phyloP scores from a whole-genome alignment of 352 stramenopile species.

The Pythium apleroticum region DNA sequence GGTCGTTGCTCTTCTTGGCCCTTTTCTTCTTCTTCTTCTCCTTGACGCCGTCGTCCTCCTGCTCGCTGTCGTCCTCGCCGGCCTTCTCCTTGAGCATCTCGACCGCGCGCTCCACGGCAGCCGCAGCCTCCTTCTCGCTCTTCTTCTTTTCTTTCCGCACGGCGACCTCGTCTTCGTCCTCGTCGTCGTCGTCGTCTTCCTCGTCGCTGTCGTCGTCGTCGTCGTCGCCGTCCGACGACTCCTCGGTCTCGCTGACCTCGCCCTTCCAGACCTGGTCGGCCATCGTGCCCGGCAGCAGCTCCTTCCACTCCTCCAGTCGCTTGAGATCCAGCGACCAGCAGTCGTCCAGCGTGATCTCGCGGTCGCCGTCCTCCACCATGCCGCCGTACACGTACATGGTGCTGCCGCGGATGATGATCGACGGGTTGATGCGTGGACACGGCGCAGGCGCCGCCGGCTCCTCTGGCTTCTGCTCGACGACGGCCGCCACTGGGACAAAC shows the following conservation, averaged over 20 bases:
- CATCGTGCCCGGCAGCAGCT: constrained; percentile 92
- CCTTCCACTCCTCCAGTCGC: constrained; percentile 92
- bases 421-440: constrained; percentile 86
- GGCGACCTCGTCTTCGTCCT: constrained; percentile 35
- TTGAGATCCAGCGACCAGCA: constrained; percentile 94
- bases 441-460: constrained; percentile 39
- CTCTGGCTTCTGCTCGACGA: constrained; percentile 22
- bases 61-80: constrained; percentile 27
- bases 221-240: constrained; percentile 81
- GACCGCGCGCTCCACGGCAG: constrained; percentile 45
- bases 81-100: constrained; percentile 56
- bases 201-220: constrained; percentile 63
- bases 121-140: constrained; percentile 16
- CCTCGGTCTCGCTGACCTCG: constrained; percentile 83
- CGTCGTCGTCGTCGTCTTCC: constrained; percentile 50
- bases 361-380: constrained; percentile 92
- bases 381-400: constrained; percentile 94
- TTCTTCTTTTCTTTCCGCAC: constrained; percentile 27
- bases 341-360: constrained; percentile 95
- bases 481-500: constrained; percentile 1
- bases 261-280: constrained; percentile 91
- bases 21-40: constrained; percentile 64
- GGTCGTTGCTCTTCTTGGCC: constrained; percentile 64
- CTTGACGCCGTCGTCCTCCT: constrained; percentile 21
- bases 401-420: constrained; percentile 86